Conservation (phyloP, 805 yeast genomes). For the Saccharomyces jurei region DNA sequence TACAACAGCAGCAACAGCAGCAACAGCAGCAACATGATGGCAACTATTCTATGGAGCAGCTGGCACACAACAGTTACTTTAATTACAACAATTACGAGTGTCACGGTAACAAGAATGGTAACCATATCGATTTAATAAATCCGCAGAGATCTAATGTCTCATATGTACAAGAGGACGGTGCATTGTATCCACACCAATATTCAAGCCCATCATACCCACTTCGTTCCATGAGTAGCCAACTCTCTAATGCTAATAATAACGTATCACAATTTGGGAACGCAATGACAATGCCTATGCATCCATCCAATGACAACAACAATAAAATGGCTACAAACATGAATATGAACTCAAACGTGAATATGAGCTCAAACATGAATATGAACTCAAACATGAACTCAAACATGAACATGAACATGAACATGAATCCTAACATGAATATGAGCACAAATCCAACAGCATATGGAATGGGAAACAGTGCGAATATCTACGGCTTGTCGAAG, state of each 20-base stretch:
- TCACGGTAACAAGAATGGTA: neutral
- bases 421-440: neutral
- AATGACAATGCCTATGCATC: neutral
- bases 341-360: neutral
- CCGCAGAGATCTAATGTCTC: neutral
- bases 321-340: neutral
- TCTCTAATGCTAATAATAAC: neutral
- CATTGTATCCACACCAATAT: neutral
- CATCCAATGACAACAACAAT: neutral
- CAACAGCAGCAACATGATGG: neutral
- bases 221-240: neutral
- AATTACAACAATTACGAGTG: neutral
- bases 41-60: neutral
- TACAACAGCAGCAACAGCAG: neutral
- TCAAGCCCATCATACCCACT: neutral
- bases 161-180: neutral
- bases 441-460: slow-evolving; percentile 3
- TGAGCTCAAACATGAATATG: neutral
- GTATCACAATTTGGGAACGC: neutral
- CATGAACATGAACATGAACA: neutral
- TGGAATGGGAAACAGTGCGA: slow-evolving; percentile 3
- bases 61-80: neutral
- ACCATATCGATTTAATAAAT: neutral
- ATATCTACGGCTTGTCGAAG: neutral
- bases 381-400: neutral